Percentiles rank a stretch among this genome's conserved stretches.
These are phyloP conservation scores for Globisporangium lucens DNA, from an alignment of 352 stramenopile genomes.

Conservation along the genomic window DNA sequence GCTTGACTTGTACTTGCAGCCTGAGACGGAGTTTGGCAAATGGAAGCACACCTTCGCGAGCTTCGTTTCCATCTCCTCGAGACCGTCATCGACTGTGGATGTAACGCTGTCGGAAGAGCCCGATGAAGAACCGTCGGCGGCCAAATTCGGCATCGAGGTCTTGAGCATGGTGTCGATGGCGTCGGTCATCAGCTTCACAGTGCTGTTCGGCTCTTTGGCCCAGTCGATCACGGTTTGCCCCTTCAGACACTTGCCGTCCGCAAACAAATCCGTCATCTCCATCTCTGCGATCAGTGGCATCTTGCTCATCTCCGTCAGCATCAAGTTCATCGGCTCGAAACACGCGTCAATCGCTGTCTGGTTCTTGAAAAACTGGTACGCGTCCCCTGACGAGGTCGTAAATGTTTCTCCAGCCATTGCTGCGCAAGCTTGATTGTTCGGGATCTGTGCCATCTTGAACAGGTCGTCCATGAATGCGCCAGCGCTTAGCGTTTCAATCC, in stretches of 20 bases:
- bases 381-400: slow-evolving; percentile 21
- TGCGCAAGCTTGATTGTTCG: slow-evolving; percentile 28
- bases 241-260: slow-evolving; percentile 14
- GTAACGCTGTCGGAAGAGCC: not conserved
- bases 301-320: slow-evolving; percentile 30
- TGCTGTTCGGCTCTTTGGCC: slow-evolving; percentile 5
- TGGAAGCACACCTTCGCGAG: slow-evolving; percentile 15
- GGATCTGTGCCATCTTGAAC: slow-evolving; percentile 29
- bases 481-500: slow-evolving; percentile 17
- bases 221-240: slow-evolving; percentile 16
- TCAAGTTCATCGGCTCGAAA: slow-evolving; percentile 34
- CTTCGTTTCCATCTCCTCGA: slow-evolving; percentile 5
- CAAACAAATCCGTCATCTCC: slow-evolving; percentile 7
- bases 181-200: slow-evolving; percentile 7
- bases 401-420: slow-evolving; percentile 35
- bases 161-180: slow-evolving; percentile 14
- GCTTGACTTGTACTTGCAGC: slow-evolving; percentile 15
- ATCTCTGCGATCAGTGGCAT: slow-evolving; percentile 25
- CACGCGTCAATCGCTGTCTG: slow-evolving; percentile 29
- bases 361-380: slow-evolving; percentile 28
- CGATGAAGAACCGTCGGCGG: slow-evolving; percentile 4
- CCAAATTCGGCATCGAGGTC: not conserved
- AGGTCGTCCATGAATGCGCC: slow-evolving; percentile 24
- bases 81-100: slow-evolving; percentile 9
- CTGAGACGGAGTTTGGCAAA: slow-evolving; percentile 13